Evolutionary conservation across 2,329 filamentous ascomycete species (phyloP).

Genomic region (Lomentospora prolificans): DNA sequence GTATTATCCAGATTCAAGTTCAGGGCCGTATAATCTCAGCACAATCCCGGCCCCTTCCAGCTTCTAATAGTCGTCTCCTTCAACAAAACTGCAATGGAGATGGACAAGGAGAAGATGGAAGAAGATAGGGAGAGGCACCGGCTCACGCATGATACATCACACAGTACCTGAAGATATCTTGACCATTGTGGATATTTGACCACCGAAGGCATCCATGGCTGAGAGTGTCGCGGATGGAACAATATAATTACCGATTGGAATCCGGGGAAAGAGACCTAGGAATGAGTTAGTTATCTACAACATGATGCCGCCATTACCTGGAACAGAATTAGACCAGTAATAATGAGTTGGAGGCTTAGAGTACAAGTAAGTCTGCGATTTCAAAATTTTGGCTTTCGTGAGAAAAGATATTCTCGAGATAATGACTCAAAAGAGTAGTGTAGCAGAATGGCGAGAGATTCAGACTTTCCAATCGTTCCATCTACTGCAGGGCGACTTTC

Average conservation of each 20-base stretch:
- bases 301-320: background rate
- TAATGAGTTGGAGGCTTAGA: too few relatives aligned
- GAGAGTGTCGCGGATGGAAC: background rate
- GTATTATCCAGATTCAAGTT: constrained; percentile 99
- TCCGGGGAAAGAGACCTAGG: background rate
- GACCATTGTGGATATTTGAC: constrained; percentile 4
- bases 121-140: constrained; percentile 4
- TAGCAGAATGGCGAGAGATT: background rate
- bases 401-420: too few relatives aligned
- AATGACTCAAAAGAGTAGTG: background rate
- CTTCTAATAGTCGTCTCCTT: too few relatives aligned
- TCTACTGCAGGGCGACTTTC: too few relatives aligned
- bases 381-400: background rate
- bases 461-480: too few relatives aligned
- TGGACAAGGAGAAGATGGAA: background rate
- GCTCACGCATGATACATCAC: constrained; percentile 8
- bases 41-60: background rate
- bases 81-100: background rate
- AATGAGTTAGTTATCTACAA: constrained; percentile 1
- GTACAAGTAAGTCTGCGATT: background rate
- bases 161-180: constrained; percentile 9
- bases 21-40: constrained; percentile 81
- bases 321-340: background rate
- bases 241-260: background rate
- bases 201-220: constrained; percentile 6